These are phyloP conservation scores for Microdochium bolleyi DNA, from an alignment of 2,329 filamentous ascomycete genomes.

Conservation along the genomic window DNA sequence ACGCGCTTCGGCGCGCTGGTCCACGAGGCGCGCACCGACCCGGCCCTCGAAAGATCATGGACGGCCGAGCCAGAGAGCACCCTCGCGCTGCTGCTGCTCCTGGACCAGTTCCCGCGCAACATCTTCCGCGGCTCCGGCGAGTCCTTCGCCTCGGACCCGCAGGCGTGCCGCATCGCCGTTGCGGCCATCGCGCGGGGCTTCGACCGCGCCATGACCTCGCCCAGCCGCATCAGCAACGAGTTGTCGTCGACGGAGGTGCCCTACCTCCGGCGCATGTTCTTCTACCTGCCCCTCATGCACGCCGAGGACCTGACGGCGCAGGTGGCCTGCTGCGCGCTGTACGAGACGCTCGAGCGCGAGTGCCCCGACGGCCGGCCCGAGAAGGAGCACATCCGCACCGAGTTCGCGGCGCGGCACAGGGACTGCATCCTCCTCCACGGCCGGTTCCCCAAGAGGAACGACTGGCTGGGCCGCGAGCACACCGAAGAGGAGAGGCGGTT, in stretches of 20 bases:
- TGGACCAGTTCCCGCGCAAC: constrained; percentile 1
- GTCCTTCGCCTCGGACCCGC: constrained; percentile 3
- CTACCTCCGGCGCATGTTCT: constrained; percentile 12
- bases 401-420: constrained; percentile 3
- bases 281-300: constrained; percentile 27
- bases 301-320: constrained; percentile 22
- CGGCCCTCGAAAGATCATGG: too few species aligned
- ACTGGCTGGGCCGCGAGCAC: constrained; percentile 8
- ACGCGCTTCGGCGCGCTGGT: constrained; percentile 1
- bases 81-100: background rate
- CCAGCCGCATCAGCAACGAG: too few species aligned
- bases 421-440: constrained; percentile 11
- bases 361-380: constrained; percentile 7
- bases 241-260: background rate
- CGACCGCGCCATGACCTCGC: constrained; percentile 1
- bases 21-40: background rate
- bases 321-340: constrained; percentile 13
- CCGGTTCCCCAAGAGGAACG: constrained; percentile 13
- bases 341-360: constrained; percentile 9
- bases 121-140: constrained; percentile 3
- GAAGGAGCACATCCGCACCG: constrained; percentile 3
- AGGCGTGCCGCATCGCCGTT: constrained; percentile 6
- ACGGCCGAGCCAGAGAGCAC: background rate
- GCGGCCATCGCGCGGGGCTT: constrained; percentile 7
- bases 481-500: constrained; percentile 12